These are phyloP conservation scores for Linnemannia schmuckeri DNA, from an alignment of 192 early-diverging fungal species.

Conservation along the genomic window DNA sequence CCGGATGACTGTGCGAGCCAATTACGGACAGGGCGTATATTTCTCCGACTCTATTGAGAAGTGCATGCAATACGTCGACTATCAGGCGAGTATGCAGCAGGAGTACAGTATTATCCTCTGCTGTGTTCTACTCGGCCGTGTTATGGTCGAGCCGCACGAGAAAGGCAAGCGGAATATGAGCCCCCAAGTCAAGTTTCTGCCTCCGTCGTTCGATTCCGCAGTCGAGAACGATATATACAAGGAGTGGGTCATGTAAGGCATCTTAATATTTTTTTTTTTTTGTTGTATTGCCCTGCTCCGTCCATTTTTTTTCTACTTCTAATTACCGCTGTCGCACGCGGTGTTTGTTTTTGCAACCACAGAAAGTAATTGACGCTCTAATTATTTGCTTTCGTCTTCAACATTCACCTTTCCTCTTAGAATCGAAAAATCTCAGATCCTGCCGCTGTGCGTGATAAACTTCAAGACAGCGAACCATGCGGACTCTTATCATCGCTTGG, in stretches of 20 bases:
- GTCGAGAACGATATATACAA: constrained; percentile 36
- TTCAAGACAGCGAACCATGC: constrained; percentile 39
- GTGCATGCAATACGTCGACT: constrained; percentile 50
- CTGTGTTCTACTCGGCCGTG: constrained; percentile 35
- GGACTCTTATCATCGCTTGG: constrained; percentile 24
- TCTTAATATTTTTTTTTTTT: not conserved
- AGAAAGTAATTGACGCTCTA: not conserved
- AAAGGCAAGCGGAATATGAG: constrained; percentile 13
- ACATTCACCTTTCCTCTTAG: constrained; percentile 5
- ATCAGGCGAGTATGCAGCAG: constrained; percentile 26
- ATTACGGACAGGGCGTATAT: constrained; percentile 45
- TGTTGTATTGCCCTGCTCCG: not conserved
- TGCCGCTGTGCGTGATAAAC: constrained; percentile 49
- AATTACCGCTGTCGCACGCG: not conserved
- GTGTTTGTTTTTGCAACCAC: not conserved
- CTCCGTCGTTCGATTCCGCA: constrained; percentile 33
- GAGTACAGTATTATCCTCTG: constrained; percentile 42
- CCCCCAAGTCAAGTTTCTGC: constrained; percentile 25
- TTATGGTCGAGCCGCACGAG: constrained; percentile 32
- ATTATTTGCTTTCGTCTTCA: not conserved
- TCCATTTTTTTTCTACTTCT: not conserved
- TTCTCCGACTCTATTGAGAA: constrained; percentile 51
- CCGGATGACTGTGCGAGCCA: constrained; percentile 36
- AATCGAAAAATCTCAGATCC: constrained; percentile 44
- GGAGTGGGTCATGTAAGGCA: constrained; percentile 53